These are phyloP conservation scores for Teratosphaeria gauchensis DNA, from an alignment of 2,329 filamentous ascomycete genomes.

Conservation along the genomic window DNA sequence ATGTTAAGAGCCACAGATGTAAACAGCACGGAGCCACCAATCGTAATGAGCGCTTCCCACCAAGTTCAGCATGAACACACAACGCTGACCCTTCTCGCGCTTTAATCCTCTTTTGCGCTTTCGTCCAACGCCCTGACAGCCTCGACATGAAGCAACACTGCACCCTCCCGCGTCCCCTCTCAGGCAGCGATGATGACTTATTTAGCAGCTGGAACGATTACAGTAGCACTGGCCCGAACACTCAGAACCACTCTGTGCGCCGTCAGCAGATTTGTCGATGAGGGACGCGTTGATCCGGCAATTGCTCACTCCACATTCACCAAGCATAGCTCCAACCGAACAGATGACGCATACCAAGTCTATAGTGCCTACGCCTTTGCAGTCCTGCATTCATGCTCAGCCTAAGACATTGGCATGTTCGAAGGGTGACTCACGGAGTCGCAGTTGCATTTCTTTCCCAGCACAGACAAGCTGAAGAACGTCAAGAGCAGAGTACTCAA, in stretches of 20 bases:
- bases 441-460: not conserved
- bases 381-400: not conserved
- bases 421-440: not conserved
- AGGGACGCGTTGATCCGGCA: not conserved
- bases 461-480: not conserved
- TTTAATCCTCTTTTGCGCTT: not conserved
- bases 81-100: not conserved
- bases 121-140: not conserved
- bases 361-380: not conserved
- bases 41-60: not conserved
- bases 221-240: not conserved
- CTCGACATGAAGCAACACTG: not conserved
- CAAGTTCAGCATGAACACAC: not conserved
- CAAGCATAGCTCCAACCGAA: not conserved
- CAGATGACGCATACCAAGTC: not conserved
- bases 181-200: not conserved
- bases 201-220: not conserved
- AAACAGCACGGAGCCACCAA: not conserved
- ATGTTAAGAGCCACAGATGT: not conserved
- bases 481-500: not conserved
- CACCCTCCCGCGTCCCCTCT: not conserved
- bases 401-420: not conserved
- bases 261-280: not conserved
- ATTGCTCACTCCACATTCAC: not conserved
- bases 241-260: not conserved